These are phyloP conservation scores for Termitomyces eurrhizus DNA, from an alignment of 768 basidiomycete genomes.

Conservation along the genomic window DNA sequence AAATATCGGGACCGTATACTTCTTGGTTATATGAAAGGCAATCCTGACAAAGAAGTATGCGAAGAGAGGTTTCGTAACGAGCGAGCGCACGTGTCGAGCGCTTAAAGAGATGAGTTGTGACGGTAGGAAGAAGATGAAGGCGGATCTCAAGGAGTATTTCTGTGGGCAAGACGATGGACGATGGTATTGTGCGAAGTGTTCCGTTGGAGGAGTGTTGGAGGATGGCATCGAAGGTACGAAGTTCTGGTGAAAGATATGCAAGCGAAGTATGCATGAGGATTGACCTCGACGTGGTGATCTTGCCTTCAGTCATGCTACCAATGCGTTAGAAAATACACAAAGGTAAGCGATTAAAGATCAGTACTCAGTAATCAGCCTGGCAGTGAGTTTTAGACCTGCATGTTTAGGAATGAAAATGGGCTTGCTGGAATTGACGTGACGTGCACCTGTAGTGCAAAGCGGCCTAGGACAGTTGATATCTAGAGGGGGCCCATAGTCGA, in stretches of 20 bases:
- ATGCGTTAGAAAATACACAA: not conserved
- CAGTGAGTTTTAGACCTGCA: conserved; percentile 6
- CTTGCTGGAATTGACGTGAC: conserved; percentile 33
- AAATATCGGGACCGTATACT: conserved; percentile 49
- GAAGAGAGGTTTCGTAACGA: conserved; percentile 36
- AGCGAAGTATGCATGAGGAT: conserved; percentile 51
- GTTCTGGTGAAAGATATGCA: conserved; percentile 42
- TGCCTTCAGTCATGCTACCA: conserved; percentile 18
- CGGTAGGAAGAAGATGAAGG: conserved; percentile 36
- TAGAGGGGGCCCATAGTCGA: conserved; percentile 12
- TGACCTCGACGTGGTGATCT: conserved; percentile 35
- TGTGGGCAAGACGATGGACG: conserved; percentile 32
- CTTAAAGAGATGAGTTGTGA: conserved; percentile 38
- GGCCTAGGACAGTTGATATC: conserved; percentile 17
- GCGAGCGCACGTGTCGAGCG: conserved; percentile 39
- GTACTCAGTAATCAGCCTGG: not conserved
- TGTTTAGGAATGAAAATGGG: conserved; percentile 16
- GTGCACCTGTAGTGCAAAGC: conserved; percentile 25
- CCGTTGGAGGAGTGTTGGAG: conserved; percentile 20
- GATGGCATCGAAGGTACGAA: conserved; percentile 38
- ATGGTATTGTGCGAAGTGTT: conserved; percentile 11
- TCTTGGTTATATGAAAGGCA: conserved; percentile 50
- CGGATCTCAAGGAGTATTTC: conserved; percentile 55
- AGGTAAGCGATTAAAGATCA: conserved; percentile 9
- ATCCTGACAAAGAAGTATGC: conserved; percentile 42